These are phyloP conservation scores for Chaetomium fimeti DNA, from an alignment of 495 filamentous ascomycete genomes.

Conservation along the genomic window DNA sequence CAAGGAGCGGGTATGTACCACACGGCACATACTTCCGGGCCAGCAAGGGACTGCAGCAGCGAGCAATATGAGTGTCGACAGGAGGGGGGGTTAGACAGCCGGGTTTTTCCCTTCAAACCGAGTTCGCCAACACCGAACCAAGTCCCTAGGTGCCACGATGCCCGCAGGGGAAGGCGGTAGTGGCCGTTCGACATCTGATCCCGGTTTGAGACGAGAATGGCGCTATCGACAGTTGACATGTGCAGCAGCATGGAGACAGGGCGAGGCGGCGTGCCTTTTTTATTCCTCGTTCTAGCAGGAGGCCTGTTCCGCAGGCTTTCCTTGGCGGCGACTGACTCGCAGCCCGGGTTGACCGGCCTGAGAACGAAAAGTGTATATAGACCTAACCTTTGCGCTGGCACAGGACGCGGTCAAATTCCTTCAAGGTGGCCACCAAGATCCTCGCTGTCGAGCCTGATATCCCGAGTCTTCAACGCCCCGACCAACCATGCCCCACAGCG, in stretches of 20 bases:
- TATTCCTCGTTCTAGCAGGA: constrained; percentile 13
- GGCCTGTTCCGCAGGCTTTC: constrained; percentile 7
- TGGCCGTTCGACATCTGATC: not conserved
- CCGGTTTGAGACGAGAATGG: constrained; percentile 5
- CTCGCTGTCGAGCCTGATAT: constrained; percentile 1
- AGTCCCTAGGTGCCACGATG: constrained; percentile 18
- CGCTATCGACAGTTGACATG: constrained; percentile 14
- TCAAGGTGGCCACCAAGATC: not conserved
- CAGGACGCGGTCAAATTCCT: not conserved
- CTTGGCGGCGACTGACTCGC: not conserved
- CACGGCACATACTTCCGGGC: not conserved
- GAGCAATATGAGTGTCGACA: not conserved
- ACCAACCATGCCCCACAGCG: constrained; percentile 28
- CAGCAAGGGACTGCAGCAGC: not conserved
- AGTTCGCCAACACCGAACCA: constrained; percentile 5
- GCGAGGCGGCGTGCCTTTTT: constrained; percentile 1
- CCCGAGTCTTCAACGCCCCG: not conserved
- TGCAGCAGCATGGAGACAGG: constrained; percentile 12
- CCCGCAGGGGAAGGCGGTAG: constrained; percentile 11
- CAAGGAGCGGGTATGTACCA: constrained; percentile 2
- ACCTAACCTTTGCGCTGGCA: not conserved
- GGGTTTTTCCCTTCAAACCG: not conserved
- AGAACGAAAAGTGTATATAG: constrained; percentile 9
- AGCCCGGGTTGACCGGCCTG: not conserved
- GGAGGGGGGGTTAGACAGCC: not conserved